A percentile compares a stretch with the other conserved stretches of the same genome.
Evolutionary conservation across 179 eudicot genomes (phyloP).

Genomic region (Gypsophila paniculata): DNA sequence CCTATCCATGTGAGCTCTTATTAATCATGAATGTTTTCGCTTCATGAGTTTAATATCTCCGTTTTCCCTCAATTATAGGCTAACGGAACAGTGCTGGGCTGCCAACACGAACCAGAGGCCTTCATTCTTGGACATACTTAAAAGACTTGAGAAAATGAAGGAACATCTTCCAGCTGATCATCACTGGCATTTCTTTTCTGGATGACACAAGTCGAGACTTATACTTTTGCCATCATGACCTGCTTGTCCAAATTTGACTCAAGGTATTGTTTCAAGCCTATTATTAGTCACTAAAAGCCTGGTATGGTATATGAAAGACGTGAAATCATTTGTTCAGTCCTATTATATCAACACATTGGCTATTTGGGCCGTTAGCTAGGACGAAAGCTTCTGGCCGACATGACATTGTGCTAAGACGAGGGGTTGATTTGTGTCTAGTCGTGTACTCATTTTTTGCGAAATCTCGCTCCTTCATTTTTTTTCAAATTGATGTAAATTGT

Average conservation of each 20-base stretch:
- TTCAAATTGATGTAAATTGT: background rate
- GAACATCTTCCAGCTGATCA: slow-evolving; percentile 57
- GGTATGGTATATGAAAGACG: slow-evolving; percentile 13
- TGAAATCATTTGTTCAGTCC: slow-evolving; percentile 11
- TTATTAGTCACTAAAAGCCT: background rate
- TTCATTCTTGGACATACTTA: slow-evolving; percentile 82
- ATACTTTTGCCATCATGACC: slow-evolving; percentile 4
- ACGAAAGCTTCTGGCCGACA: slow-evolving; percentile 10
- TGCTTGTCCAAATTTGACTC: background rate
- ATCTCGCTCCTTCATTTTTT: background rate
- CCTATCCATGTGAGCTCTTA: background rate
- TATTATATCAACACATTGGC: slow-evolving; percentile 18
- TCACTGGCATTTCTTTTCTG: slow-evolving; percentile 71
- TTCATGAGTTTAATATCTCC: background rate
- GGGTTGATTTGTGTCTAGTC: background rate
- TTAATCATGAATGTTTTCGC: too few relatives aligned
- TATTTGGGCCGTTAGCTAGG: slow-evolving; percentile 14
- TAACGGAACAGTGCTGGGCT: slow-evolving; percentile 77
- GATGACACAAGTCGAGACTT: slow-evolving; percentile 17
- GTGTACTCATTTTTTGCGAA: background rate
- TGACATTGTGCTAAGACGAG: background rate
- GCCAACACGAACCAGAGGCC: slow-evolving; percentile 78
- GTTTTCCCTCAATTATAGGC: slow-evolving; percentile 32
- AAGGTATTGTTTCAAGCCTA: slow-evolving; percentile 16
- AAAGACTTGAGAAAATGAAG: slow-evolving; percentile 76